Percentiles rank a stretch among this genome's conserved stretches.
Conservation (phyloP, 177 flowering plant genomes). For the Tripterygium wilfordii region DNA sequence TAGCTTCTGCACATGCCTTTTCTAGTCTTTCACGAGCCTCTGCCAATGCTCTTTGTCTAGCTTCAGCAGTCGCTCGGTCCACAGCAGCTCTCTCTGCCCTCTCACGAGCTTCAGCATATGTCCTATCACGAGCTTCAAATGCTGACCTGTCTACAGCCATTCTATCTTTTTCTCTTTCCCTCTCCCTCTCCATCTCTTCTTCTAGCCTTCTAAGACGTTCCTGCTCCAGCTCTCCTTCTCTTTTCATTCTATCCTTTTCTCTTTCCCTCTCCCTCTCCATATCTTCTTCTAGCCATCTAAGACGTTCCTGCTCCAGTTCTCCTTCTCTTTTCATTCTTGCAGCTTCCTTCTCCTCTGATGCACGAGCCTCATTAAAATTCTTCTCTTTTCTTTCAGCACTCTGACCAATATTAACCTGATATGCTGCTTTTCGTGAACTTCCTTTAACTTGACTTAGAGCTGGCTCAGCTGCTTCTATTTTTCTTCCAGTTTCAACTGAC, state of each 20-base stretch:
- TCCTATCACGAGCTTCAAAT: slow-evolving; percentile 70
- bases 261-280: slow-evolving; percentile 48
- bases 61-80: too few species aligned
- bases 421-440: slow-evolving; percentile 15
- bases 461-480: slow-evolving; percentile 22
- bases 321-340: slow-evolving; percentile 34
- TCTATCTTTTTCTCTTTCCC: slow-evolving; percentile 62
- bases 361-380: slow-evolving; percentile 8
- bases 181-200: slow-evolving; percentile 41
- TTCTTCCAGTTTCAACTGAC: slow-evolving; percentile 24
- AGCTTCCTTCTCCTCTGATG: slow-evolving; percentile 29
- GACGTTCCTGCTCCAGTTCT: slow-evolving; percentile 41
- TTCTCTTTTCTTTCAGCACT: slow-evolving; percentile 26
- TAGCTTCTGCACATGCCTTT: slow-evolving; percentile 54
- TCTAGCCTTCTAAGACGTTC: slow-evolving; percentile 41
- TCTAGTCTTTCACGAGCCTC: slow-evolving; percentile 64
- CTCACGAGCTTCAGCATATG: too few species aligned
- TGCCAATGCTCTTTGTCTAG: slow-evolving; percentile 49
- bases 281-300: slow-evolving; percentile 40
- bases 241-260: slow-evolving; percentile 57
- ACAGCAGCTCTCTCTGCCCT: too few species aligned
- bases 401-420: slow-evolving; percentile 18
- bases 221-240: slow-evolving; percentile 42
- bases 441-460: slow-evolving; percentile 21
- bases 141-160: slow-evolving; percentile 57